Evolutionary conservation across 805 yeast species (phyloP).

Genomic region (Wickerhamiella allomyrinae): DNA sequence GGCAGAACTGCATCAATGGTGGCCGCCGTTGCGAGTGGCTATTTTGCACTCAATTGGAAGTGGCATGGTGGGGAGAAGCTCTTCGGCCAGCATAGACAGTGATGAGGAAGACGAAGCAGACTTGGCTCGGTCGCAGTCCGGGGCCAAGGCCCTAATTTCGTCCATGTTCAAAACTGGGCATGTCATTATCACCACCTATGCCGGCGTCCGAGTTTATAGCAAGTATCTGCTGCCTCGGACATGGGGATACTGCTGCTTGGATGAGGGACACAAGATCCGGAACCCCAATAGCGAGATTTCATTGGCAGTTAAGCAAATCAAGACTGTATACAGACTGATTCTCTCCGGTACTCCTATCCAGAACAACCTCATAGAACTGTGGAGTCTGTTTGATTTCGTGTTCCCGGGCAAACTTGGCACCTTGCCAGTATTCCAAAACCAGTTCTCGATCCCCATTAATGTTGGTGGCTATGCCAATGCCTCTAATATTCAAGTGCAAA

Average conservation of each 20-base stretch:
- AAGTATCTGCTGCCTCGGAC: conserved; percentile 44
- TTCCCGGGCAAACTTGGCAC: conserved; percentile 94
- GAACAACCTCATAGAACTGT: conserved; percentile 76
- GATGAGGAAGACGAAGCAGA: conserved; percentile 36
- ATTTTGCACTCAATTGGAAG: conserved; percentile 86
- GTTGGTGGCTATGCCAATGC: conserved; percentile 99
- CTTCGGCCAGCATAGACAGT: conserved; percentile 24
- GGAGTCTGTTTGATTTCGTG: conserved; percentile 92
- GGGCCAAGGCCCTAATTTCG: conserved; percentile 37
- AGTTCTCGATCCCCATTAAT: conserved; percentile 84
- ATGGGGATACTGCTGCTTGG: conserved; percentile 87
- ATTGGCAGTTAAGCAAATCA: conserved; percentile 66
- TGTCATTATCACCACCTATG: conserved; percentile 81
- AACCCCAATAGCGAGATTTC: conserved; percentile 89
- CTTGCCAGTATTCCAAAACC: conserved; percentile 82
- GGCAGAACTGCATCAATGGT: conserved; percentile 92
- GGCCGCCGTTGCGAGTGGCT: conserved; percentile 85
- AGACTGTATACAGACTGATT: conserved; percentile 74
- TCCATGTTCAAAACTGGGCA: conserved; percentile 58
- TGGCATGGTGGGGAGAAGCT: conserved; percentile 42
- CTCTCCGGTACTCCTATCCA: conserved; percentile 95
- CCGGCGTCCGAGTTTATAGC: conserved; percentile 61
- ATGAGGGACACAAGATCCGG: conserved; percentile 94
- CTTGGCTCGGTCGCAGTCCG: conserved; percentile 22
- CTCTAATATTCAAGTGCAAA: conserved; percentile 84